Evolutionary conservation across 352 stramenopile species (phyloP), one percentile per base, ranked within the genome.

Genomic region (Pythium insidiosum): DNA sequence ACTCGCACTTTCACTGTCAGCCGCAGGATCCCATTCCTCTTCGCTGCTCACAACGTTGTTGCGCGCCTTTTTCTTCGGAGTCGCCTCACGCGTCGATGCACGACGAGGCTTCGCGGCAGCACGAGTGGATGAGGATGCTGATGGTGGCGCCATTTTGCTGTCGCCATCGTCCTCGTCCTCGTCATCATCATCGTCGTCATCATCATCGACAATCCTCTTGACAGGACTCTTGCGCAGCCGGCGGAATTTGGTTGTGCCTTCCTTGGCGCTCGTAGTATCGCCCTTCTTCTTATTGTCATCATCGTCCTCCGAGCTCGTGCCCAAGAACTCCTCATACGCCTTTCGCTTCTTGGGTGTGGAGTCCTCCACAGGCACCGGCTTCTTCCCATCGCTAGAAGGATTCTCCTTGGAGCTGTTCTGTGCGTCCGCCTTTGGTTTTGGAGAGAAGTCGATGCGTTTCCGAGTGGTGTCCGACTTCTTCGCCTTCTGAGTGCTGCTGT

Each of bases 371-470:
- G 15, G 6, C 31, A 19, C 22, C 13, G 23, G 10, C 19, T 25
- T 23, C 26, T 53, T 57, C 1, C 49, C 43, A 0, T 30, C 25
- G 0, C 38, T 38, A 6, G 47, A 49, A n/a, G 55, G 40, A 40
- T 59, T 61, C 3, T 47, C 42, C 6, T 26, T 35, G 2, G 20
- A 37, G 23, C 57, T 54, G 13, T 43, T 30, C n/a, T n/a, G n/a
- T n/a, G n/a, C n/a, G n/a, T n/a, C n/a, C n/a, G n/a, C n/a, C 21
- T 47, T 52, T 12, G 57, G 25, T 31, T 79, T 88, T 5, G 76
- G 73, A 5, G 73, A 88, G 18, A 88, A 87, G 23, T 81, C 69
- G 42, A 88, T 88, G 47, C 70, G 74, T 44, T 88, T 87, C 39
- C 66, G 61, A 4, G 63, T 61, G 4, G 29, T 9, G 16, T 58